Evolutionary conservation across 192 early-diverging fungal genomes (phyloP).

Genomic region (Bifiguratus adelaidae): DNA sequence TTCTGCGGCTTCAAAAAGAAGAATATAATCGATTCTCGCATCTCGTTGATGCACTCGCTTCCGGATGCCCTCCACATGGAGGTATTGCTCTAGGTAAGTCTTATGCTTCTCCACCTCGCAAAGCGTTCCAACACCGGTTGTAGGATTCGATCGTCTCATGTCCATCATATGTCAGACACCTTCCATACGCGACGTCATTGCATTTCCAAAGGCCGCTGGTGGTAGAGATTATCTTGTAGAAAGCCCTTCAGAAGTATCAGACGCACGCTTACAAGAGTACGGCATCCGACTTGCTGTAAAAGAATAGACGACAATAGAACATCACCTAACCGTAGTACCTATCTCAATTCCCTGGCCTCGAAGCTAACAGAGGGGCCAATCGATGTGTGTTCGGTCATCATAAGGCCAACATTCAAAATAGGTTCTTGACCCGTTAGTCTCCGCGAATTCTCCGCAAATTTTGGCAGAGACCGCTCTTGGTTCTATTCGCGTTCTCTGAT

Average conservation of each 20-base stretch:
- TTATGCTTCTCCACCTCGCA: neutral
- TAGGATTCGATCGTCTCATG: conserved; percentile 72
- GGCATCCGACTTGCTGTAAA: conserved; percentile 40
- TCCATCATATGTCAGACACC: conserved; percentile 55
- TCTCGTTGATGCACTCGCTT: conserved; percentile 65
- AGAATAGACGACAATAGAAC: too few species aligned
- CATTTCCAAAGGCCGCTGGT: conserved; percentile 78
- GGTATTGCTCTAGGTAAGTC: conserved; percentile 61
- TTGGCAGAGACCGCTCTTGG: too few species aligned
- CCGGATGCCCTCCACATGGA: conserved; percentile 85
- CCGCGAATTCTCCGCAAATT: too few species aligned
- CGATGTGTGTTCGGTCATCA: too few species aligned
- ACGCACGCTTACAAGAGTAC: conserved; percentile 57
- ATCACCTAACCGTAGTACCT: too few species aligned
- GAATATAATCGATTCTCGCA: conserved; percentile 64
- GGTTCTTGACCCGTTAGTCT: too few species aligned
- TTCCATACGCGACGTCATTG: conserved; percentile 85
- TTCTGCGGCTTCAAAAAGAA: conserved; percentile 44
- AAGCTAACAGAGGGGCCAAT: too few species aligned
- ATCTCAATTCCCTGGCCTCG: too few species aligned
- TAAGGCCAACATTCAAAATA: too few species aligned
- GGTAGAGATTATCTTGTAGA: conserved; percentile 76
- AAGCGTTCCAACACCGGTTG: neutral
- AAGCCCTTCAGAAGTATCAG: conserved; percentile 53
- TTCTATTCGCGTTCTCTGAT: too few species aligned